These are phyloP conservation scores for Tetrahymena elliotti DNA, from an alignment of 73 alveolate species.

Conservation along the genomic window DNA sequence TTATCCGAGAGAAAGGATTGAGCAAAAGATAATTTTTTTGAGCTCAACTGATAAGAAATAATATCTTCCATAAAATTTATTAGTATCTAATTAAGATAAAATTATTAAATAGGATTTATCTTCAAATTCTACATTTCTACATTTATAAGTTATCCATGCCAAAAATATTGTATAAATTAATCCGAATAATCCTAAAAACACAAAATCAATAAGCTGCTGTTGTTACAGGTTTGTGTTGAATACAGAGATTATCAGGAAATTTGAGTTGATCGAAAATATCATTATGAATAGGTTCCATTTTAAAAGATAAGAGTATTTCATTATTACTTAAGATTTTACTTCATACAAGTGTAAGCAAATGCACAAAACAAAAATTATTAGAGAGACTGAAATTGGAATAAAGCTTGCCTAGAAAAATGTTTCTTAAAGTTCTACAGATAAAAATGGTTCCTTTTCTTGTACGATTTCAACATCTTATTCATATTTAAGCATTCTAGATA, in stretches of 20 bases:
- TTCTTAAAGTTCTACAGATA: background rate
- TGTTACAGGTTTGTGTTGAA: background rate
- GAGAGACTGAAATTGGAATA: background rate
- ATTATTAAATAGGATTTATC: background rate
- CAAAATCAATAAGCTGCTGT: background rate
- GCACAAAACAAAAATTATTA: background rate
- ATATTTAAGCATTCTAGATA: background rate
- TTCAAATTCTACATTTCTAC: background rate
- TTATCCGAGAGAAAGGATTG: background rate
- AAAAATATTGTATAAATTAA: background rate
- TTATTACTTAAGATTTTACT: background rate
- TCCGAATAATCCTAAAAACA: background rate
- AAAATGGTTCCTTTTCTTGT: background rate
- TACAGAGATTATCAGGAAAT: background rate
- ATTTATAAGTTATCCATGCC: background rate
- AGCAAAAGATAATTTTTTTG: background rate
- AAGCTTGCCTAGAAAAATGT: background rate
- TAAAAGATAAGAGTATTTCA: background rate
- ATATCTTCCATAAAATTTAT: background rate
- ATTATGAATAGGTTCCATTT: background rate
- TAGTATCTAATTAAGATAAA: background rate
- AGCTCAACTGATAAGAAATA: background rate
- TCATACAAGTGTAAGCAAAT: background rate
- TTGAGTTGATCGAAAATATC: background rate
- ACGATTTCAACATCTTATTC: background rate